A percentile compares a stretch with the other conserved stretches of the same genome.
Conservation (phyloP, 2,329 filamentous ascomycete species). For the Stachybotrys elegans region DNA sequence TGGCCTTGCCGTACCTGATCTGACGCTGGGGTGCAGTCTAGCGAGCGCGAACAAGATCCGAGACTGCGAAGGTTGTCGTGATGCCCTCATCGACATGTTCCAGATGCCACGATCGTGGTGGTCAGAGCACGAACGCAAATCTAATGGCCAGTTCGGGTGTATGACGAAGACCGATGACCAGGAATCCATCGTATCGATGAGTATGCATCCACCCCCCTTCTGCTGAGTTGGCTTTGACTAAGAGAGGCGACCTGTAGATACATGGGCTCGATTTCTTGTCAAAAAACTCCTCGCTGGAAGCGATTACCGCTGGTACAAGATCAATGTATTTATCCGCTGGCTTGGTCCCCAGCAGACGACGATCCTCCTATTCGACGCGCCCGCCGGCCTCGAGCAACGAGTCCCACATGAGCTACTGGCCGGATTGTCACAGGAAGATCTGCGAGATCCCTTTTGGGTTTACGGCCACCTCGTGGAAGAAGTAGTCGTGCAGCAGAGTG, state of each 20-base stretch:
- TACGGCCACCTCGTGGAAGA: constrained; percentile 24
- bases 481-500: constrained; percentile 24
- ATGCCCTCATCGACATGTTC: constrained; percentile 16
- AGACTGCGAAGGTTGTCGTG: constrained; percentile 19
- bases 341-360: constrained; percentile 14
- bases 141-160: constrained; percentile 35
- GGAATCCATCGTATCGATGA: not conserved
- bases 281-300: constrained; percentile 17
- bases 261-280: constrained; percentile 26
- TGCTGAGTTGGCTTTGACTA: too few relatives aligned
- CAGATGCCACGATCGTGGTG: constrained; percentile 29
- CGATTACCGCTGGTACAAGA: constrained; percentile 28
- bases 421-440: constrained; percentile 3
- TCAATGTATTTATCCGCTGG: constrained; percentile 27
- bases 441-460: constrained; percentile 30
- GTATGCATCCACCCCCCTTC: constrained; percentile 2
- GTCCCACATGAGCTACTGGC: constrained; percentile 5
- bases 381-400: not conserved
- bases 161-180: constrained; percentile 13
- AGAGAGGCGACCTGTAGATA: too few relatives aligned
- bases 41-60: constrained; percentile 24
- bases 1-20: too few relatives aligned
- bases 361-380: constrained; percentile 25
- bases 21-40: constrained; percentile 14
- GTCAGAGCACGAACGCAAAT: constrained; percentile 23